These are phyloP conservation scores for Cyclotella choctawhatcheeana DNA, from an alignment of 108 stramenopile genomes.

Conservation along the genomic window DNA sequence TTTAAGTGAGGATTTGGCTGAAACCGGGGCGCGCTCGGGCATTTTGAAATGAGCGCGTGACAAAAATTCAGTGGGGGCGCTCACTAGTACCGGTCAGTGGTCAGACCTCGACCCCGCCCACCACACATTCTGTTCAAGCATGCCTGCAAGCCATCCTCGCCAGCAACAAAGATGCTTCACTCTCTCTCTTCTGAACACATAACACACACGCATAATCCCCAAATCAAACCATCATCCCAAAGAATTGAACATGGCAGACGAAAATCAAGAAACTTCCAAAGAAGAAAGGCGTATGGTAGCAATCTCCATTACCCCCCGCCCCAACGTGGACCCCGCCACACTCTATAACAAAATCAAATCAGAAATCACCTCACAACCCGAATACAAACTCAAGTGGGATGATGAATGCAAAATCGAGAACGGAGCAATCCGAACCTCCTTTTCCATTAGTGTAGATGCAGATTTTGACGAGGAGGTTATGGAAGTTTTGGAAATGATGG, in stretches of 20 bases:
- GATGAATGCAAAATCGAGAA: constrained; percentile 39
- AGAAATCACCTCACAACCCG: constrained; percentile 23
- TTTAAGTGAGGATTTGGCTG: too few species aligned
- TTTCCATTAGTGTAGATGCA: constrained; percentile 23
- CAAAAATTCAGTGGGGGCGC: too few species aligned
- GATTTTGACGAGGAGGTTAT: constrained; percentile 47
- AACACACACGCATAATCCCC: too few species aligned
- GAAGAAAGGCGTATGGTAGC: constrained; percentile 40
- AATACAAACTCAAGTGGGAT: constrained; percentile 32
- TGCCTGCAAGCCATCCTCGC: too few species aligned
- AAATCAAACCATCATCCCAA: too few species aligned
- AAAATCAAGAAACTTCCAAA: neutral
- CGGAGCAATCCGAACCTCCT: constrained; percentile 17
- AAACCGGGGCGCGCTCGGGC: too few species aligned
- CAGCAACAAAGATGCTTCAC: too few species aligned
- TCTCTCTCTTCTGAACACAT: too few species aligned
- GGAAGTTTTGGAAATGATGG: constrained; percentile 46
- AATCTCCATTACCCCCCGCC: constrained; percentile 28
- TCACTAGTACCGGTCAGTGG: too few species aligned
- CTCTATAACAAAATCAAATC: constrained; percentile 42
- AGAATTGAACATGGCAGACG: neutral
- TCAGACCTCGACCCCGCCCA: too few species aligned
- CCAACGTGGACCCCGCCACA: constrained; percentile 24
- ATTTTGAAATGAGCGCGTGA: too few species aligned
- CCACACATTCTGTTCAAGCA: too few species aligned